Evolutionary conservation across 805 yeast species (phyloP), one percentile per base, ranked within the genome.

Genomic region (Lipomyces sp.): DNA sequence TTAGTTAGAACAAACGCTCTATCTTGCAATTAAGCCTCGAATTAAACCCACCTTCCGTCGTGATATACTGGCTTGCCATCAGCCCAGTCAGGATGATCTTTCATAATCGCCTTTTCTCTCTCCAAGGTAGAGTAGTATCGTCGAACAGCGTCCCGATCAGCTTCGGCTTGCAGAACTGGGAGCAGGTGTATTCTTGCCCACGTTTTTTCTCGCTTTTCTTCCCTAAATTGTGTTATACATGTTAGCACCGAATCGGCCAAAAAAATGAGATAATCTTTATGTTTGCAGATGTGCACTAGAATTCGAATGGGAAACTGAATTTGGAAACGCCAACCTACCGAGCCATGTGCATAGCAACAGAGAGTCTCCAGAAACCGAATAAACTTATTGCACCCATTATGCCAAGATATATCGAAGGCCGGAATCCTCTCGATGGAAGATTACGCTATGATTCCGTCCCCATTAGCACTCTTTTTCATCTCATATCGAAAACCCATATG

Each of bases 341-440:
- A 74, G 86, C 87, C 77, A 90, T 96, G 69, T 89, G 85, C 70
- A 88, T 88, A 53, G 92, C 92, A 67, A 83, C 80, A 73, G 84
- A 83, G 65, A 86, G 48, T 42, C 48, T n/a, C 48, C 48, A 42
- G 48, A 88, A 89, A 10, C 96, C 96, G 75, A 86, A 89, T 2
- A 86, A 82, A 76, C 90, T 84, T 75, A 88, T 74, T 8, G 86
- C 90, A 53, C 86, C 80, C 66, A 90, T 77, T 48, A 88, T 85
- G 75, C 85, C 85, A 67, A 90, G 82, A 80, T 88, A 90, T 55
- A 90, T 81, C 54, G 86, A 80, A 15, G 96, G 95, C 65, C 94
- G 82, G 80, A 90, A 90, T 2, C 97, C 97, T 72, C 97, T 83
- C 1, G 94, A 80, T 32, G 97, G 97, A 59, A 91, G 79, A 77